These are phyloP conservation scores for Phylloporus arenicola DNA, from an alignment of 768 basidiomycete species.

Conservation along the genomic window DNA sequence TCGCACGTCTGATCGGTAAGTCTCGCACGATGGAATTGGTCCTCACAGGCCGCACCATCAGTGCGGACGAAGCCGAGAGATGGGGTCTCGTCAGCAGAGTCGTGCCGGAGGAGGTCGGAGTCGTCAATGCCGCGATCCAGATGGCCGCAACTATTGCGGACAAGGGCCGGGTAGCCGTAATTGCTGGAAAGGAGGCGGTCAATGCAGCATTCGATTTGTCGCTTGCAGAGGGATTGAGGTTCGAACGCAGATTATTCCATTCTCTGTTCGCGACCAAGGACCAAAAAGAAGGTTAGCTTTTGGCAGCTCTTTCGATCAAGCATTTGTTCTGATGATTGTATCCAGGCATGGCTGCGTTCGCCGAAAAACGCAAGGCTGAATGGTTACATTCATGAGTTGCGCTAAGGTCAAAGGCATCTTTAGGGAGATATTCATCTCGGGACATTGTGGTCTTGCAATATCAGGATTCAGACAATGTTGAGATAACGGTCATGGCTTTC, in stretches of 20 bases:
- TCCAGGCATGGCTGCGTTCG: slow-evolving; percentile 90
- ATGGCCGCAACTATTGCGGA: slow-evolving; percentile 74
- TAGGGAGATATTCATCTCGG: neutral
- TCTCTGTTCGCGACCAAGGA: slow-evolving; percentile 88
- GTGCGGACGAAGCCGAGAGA: slow-evolving; percentile 73
- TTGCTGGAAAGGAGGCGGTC: slow-evolving; percentile 90
- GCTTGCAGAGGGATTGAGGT: slow-evolving; percentile 75
- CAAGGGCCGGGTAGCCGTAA: slow-evolving; percentile 78
- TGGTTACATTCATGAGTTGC: slow-evolving; percentile 54
- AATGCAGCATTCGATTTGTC: slow-evolving; percentile 87
- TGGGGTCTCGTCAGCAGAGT: slow-evolving; percentile 89
- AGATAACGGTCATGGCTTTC: neutral
- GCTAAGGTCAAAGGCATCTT: neutral
- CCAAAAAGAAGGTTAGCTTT: slow-evolving; percentile 82
- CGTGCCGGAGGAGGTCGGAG: slow-evolving; percentile 71
- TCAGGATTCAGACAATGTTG: no score
- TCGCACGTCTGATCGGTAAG: slow-evolving; percentile 82
- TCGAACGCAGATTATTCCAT: slow-evolving; percentile 90
- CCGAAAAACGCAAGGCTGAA: slow-evolving; percentile 84
- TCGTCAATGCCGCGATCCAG: slow-evolving; percentile 81
- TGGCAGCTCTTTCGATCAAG: neutral
- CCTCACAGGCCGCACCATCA: slow-evolving; percentile 78
- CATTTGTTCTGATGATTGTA: slow-evolving; percentile 1
- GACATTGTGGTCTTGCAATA: neutral
- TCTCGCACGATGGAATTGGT: slow-evolving; percentile 93